Base-by-base conservation (phyloP, 352 stramenopile species). In the Globisporangium perplexum region DNA sequence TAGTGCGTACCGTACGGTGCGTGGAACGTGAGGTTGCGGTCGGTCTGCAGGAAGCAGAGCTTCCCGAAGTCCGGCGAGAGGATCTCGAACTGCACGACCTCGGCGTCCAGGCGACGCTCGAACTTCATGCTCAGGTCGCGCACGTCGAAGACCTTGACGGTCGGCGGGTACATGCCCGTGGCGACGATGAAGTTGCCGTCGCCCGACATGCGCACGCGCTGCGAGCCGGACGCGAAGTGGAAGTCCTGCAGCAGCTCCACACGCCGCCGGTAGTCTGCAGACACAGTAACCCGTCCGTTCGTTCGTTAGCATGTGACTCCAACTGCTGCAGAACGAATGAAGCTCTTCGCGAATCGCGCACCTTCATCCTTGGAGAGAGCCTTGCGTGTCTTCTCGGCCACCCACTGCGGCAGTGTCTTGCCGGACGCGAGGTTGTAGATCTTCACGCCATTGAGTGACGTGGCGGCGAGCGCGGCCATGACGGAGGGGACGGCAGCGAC, bases 221-320 rank as follows among this genome's bases (percentile, higher is more conserved):
- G 95, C 26, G 87, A 96, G 20, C 90, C 93, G 33, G 93, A 90
- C 4, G 88, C 84, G 65, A 99, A 99, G 68, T 98, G 89, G 66
- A 99, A 99, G 65, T 99, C 97, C 83, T 99, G 97, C 57, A 99
- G 83, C 20, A 99, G 71, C 65, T 99, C 97, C 35, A 99, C 95
- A 36, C 97, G 86, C 46, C 90, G 87, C 35, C 96, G 78, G 62
- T 94, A 95, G 58, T 93, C 85, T 71, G 41, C 35, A 17, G 15
- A 6, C 17, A 43, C 26, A 30, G 26, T 50, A 22, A 4, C 14
- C n/a, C n/a, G n/a, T n/a, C n/a, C n/a, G n/a, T n/a, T n/a, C n/a
- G n/a, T n/a, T n/a, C 6, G 20, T 26, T 10, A 24, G 10, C 4
- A 35, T 1, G 44, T 4, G 8, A 20, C 38, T 1, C 44, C 15